Evolutionary conservation across 371 early-diverging fungal species (phyloP).

Genomic region (Dichotomocladium elegans): DNA sequence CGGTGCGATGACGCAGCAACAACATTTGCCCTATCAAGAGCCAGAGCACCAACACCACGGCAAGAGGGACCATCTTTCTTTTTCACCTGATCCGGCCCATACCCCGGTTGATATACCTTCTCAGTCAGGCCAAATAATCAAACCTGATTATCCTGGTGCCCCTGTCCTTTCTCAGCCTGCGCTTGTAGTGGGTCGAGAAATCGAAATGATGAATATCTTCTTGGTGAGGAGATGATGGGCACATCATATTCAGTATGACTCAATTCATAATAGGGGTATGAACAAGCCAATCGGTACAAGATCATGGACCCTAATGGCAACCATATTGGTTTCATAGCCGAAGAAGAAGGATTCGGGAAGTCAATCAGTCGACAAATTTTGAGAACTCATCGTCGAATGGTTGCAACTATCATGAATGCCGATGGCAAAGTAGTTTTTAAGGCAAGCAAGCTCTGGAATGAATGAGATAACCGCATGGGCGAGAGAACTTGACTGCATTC

Average conservation of each 20-base stretch:
- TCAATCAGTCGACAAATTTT: constrained; percentile 72
- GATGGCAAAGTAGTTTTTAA: constrained; percentile 71
- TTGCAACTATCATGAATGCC: constrained; percentile 69
- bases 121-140: constrained; percentile 24
- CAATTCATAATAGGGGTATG: constrained; percentile 54
- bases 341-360: constrained; percentile 64
- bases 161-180: constrained; percentile 55
- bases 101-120: constrained; percentile 32
- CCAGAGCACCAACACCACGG: background rate
- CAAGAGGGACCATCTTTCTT: constrained; percentile 10
- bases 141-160: constrained; percentile 34
- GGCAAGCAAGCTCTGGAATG: too few relatives aligned
- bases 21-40: background rate
- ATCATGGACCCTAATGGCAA: constrained; percentile 72
- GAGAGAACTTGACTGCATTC: too few relatives aligned
- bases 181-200: constrained; percentile 69
- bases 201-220: constrained; percentile 84
- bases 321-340: constrained; percentile 78
- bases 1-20: background rate
- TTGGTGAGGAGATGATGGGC: constrained; percentile 21
- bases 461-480: too few relatives aligned
- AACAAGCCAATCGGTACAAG: constrained; percentile 87
- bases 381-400: constrained; percentile 76
- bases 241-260: background rate
- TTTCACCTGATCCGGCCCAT: constrained; percentile 14